These are phyloP conservation scores for Arthrobotrys conoides DNA, from an alignment of 2,329 filamentous ascomycete species.

Conservation along the genomic window DNA sequence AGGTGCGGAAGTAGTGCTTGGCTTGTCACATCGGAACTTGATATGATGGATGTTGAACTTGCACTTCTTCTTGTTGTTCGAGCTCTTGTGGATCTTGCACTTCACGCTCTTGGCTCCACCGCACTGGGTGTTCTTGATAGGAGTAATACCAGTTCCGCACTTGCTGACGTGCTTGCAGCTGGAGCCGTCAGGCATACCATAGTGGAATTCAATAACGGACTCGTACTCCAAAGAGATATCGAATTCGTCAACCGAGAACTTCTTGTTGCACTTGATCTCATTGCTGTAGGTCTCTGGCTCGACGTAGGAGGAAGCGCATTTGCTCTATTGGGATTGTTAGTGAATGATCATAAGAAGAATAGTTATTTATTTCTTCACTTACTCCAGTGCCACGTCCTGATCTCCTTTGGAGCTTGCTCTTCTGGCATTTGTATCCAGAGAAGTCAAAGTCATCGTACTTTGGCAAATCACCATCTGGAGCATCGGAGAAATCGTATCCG, in stretches of 20 bases:
- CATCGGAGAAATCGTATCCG: constrained; percentile 58
- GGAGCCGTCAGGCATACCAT: constrained; percentile 85
- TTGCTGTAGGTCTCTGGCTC: constrained; percentile 67
- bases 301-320: constrained; percentile 69
- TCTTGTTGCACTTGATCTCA: constrained; percentile 72
- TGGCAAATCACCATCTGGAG: constrained; percentile 48
- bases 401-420: constrained; percentile 56
- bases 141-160: constrained; percentile 78
- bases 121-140: constrained; percentile 87
- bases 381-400: constrained; percentile 45
- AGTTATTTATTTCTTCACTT: background rate
- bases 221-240: constrained; percentile 73
- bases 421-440: constrained; percentile 51
- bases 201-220: constrained; percentile 86
- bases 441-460: constrained; percentile 53
- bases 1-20: constrained; percentile 26
- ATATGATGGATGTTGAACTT: constrained; percentile 63
- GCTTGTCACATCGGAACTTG: constrained; percentile 62
- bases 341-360: background rate
- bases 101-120: constrained; percentile 88
- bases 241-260: constrained; percentile 70
- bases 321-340: constrained; percentile 31
- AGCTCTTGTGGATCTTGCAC: constrained; percentile 69
- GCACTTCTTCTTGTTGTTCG: constrained; percentile 61
- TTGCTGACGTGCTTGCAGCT: constrained; percentile 82